Base-by-base conservation (phyloP, 805 yeast genomes). In the Myxozyma neglecta region DNA sequence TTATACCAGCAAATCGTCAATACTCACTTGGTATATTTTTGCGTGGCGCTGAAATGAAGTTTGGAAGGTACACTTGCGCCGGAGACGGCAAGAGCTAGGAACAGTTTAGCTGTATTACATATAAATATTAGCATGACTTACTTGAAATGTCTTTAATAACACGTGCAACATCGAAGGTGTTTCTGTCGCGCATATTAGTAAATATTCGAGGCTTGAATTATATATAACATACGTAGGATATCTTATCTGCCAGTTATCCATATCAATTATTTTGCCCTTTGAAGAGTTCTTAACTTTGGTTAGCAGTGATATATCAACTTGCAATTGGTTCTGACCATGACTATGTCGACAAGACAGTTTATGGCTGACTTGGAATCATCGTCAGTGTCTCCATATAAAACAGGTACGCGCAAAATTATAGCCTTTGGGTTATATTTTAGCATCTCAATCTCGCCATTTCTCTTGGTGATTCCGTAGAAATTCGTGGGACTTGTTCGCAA, bases 1-100 rank as follows among this genome's bases (percentile, higher is more conserved):
- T 1, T 35, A 14, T 10, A 6, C 18, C 32, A 43, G 20, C 34
- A 20, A 14, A 32, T 24, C 29, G 29, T 7, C 14, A 24, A 8
- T n/a, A n/a, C 67, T 14, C 54, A 64, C 67, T 64, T 64, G 4
- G 67, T 64, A 42, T 39, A 60, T 24, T 55, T 42, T 56, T 64
- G 61, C 13, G 49, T 49, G 8, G 64, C 57, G 24, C 57, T 56
- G 57, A 54, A 64, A 37, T 64, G 67, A 36, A 64, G 45, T n/a
- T 55, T 52, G 7, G 36, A 45, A 1, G 66, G 67, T 8, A 59
- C 35, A 20, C 24, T 36, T 5, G 24, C 40, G 29, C 44, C 36
- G 10, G 51, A 44, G 10, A 37, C 37, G 32, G 58, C 45, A 6
- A 46, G 36, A 1, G n/a, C 53, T 29, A 20, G 20, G 35, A 6